Evolutionary conservation across 2,329 filamentous ascomycete species (phyloP), one percentile per base, ranked within the genome.

Genomic region (Penicillium nordicum): DNA sequence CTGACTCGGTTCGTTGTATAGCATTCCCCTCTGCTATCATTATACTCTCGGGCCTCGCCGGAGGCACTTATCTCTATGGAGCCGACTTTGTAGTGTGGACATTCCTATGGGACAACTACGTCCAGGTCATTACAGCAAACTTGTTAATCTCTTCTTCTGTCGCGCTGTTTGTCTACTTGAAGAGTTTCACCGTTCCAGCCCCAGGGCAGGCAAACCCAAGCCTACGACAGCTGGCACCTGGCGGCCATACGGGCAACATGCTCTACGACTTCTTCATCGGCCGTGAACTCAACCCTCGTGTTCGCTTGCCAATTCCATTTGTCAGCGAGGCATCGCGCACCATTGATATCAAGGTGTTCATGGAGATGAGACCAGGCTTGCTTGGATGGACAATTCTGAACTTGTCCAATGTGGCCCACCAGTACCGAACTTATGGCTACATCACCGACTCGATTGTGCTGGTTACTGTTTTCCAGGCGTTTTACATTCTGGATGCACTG

Each of bases 261-360:
- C 76, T 97, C 37, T 97, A 97, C 73, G 93, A 97, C 75, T 97
- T 91, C 86, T 97, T 92, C 77, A 97, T 97, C 63, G 93, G 93
- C 21, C 89, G 93, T 29, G 93, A 97, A 74, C 85, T 97, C 58
- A 97, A 97, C 76, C 93, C 93, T 3, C 90, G 92, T 47, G 75
- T 95, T 57, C 84, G 62, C 21, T 60, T 79, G 27, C 75, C 82
- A 0, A 77, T 96, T 25, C 92, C 92, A 2, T 73, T 95, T 47
- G 81, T 96, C 61, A 90, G 91, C 57, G 75, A 78, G 46, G 64
- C 70, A 21, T 70, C 73, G 18, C 70, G 72, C 12, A 88, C 91
- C 65, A 82, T 97, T 48, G 93, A 97, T 69, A 88, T 97, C 75
- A 97, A 97, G 76, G 82, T 87, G 58, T 97, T 88, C 74, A 89